These are phyloP conservation scores for Pyrus hybrid DNA, from an alignment of 331 rosid genomes.

Conservation along the genomic window DNA sequence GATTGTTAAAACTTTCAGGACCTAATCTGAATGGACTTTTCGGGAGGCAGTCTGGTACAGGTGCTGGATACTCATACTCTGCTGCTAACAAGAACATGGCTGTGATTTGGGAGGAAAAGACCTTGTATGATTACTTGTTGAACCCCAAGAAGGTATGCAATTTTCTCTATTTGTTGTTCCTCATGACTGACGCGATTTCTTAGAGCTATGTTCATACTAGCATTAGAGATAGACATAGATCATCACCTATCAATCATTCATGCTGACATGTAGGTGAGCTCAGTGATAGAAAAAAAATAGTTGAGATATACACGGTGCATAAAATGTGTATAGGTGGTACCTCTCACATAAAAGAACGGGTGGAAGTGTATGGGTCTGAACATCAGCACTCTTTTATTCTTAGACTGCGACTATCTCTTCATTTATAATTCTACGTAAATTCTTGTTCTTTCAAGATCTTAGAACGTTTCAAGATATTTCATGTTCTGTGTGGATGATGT, in stretches of 20 bases:
- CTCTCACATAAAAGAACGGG: too few species aligned
- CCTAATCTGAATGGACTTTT: slow-evolving; percentile 83
- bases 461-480: neutral
- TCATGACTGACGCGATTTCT: neutral
- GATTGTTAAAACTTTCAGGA: slow-evolving; percentile 32
- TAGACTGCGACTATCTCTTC: neutral
- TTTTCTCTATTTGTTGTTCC: neutral
- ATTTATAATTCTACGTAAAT: neutral
- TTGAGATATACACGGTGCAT: neutral
- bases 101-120: slow-evolving; percentile 79
- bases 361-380: too few species aligned
- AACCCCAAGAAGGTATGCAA: slow-evolving; percentile 76
- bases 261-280: too few species aligned
- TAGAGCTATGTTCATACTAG: neutral
- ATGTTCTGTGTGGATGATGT: neutral
- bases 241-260: too few species aligned
- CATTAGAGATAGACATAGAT: too few species aligned
- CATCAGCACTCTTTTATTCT: too few species aligned
- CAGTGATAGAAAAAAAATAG: neutral
- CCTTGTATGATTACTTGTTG: slow-evolving; percentile 74
- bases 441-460: neutral
- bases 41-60: slow-evolving; percentile 86
- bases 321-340: too few species aligned
- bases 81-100: slow-evolving; percentile 91
- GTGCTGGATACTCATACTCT: slow-evolving; percentile 77